Conservation (phyloP, 176 grass and related monocot genomes). For the Avena atlantica region DNA sequence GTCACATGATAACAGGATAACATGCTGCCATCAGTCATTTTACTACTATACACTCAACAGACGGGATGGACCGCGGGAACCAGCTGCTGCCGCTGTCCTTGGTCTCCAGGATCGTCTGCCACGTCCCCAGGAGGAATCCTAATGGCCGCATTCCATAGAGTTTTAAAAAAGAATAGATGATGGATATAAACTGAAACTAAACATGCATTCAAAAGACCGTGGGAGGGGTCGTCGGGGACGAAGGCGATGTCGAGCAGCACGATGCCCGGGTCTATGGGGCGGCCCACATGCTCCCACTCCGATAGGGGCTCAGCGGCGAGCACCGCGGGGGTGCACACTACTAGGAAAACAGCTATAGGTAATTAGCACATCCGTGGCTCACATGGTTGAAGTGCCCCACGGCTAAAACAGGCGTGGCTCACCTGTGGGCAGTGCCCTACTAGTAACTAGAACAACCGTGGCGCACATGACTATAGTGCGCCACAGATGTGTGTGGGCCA, state of each 20-base stretch:
- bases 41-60: background rate
- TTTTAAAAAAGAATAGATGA: too few relatives aligned
- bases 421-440: too few relatives aligned
- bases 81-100: conserved; percentile 85
- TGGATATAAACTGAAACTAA: too few relatives aligned
- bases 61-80: conserved; percentile 81
- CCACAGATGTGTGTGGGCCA: too few relatives aligned
- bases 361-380: too few relatives aligned
- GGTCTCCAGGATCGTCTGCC: conserved; percentile 90
- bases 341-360: too few relatives aligned
- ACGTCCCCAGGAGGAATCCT: conserved; percentile 92
- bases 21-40: too few relatives aligned
- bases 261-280: conserved; percentile 83
- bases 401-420: too few relatives aligned
- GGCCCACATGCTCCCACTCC: conserved; percentile 82
- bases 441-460: too few relatives aligned
- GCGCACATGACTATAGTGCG: too few relatives aligned
- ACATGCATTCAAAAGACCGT: conserved; percentile 37
- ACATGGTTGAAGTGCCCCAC: too few relatives aligned
- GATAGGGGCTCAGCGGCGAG: conserved; percentile 57
- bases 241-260: conserved; percentile 97
- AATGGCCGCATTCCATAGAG: background rate
- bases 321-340: conserved; percentile 42
- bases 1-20: too few relatives aligned
- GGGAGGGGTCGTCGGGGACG: conserved; percentile 82